Evolutionary conservation across 1,284 basidiomycete species (phyloP).

Genomic region (Vanrija humicola): DNA sequence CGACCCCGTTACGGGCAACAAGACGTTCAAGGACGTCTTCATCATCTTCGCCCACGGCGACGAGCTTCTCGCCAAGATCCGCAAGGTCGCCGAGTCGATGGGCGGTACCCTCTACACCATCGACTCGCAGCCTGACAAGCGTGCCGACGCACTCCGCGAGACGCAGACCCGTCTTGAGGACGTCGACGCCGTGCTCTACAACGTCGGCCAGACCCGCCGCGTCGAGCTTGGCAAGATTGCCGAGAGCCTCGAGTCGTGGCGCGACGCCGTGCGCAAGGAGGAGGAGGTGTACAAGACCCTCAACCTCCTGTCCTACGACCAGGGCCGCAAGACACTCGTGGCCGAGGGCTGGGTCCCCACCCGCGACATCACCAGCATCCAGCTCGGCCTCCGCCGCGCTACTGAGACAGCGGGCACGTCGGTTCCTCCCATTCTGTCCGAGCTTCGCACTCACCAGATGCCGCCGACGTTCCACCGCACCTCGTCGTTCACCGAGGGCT

Average conservation of each 20-base stretch:
- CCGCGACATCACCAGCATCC: conserved; percentile 79
- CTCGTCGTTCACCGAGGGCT: conserved; percentile 95
- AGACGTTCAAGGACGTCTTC: conserved; percentile 96
- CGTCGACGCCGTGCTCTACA: conserved; percentile 82
- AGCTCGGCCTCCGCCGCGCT: conserved; percentile 85
- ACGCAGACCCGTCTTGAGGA: conserved; percentile 89
- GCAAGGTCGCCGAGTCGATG: conserved; percentile 97
- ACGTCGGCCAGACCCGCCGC: conserved; percentile 80
- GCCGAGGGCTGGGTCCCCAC: conserved; percentile 98
- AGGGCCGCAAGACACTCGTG: conserved; percentile 86
- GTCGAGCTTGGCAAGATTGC: conserved; percentile 81
- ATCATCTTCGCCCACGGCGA: conserved; percentile 99
- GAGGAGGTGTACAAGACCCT: conserved; percentile 93
- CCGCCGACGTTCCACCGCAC: conserved; percentile 95
- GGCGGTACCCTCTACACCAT: conserved; percentile 95
- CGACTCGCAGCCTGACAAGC: conserved; percentile 88
- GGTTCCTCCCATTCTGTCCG: conserved; percentile 87
- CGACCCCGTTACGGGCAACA: conserved; percentile 72
- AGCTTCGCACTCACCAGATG: conserved; percentile 81
- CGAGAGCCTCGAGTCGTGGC: conserved; percentile 83
- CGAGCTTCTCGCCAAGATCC: conserved; percentile 90
- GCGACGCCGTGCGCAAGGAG: conserved; percentile 90
- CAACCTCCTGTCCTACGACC: conserved; percentile 92
- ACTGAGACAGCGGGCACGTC: conserved; percentile 91
- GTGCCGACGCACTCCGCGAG: conserved; percentile 82